Evolutionary conservation across 2,329 filamentous ascomycete species (phyloP), one percentile per base, ranked within the genome.

Genomic region (Claviceps citrina): DNA sequence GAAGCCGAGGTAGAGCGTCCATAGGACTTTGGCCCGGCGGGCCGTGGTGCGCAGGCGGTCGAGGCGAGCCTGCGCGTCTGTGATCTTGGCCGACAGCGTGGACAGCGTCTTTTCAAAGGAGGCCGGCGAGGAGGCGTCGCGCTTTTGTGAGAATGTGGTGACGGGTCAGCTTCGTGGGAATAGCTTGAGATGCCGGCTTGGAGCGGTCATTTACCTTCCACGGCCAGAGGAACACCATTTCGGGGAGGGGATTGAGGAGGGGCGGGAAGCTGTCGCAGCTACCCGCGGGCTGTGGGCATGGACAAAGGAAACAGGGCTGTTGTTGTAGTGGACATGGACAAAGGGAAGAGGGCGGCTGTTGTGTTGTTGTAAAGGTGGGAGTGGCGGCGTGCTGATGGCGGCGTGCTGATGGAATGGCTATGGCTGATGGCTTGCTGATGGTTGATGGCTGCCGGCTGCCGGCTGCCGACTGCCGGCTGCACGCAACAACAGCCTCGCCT

Each of bases 61-160:
- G 48, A 95, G 78, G 38, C 71, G 75, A 31, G 78, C 65, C 51
- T 81, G 81, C 2, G 80, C 76, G 46, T 76, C 72, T 31, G 79
- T 70, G 58, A 98, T 95, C 63, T 91, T 94, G 39, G 68, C 67
- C 9, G 87, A 83, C 34, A 98, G 74, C 19, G 76, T 70, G 8
- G 85, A 84, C 24, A 98, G 77, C 2, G 81, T 77, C 67, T 87
- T 95, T 64, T 98, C 91, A 56, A 96, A 98, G 4, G 81, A 84
- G 38, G 86, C 87, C 20, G 91, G 81, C 48, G 87, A 93, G 56
- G 74, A 81, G 57, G 81, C 73, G 54, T 84, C 73, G 61, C 76
- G 74, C 85, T 93, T n/a, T n/a, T n/a, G n/a, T n/a, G n/a, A n/a
- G n/a, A n/a, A n/a, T n/a, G n/a, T n/a, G n/a, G n/a, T n/a, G n/a